A percentile compares a stretch with the other conserved stretches of the same genome.
Evolutionary conservation across 1,139 yeast species (phyloP).

Genomic region (Pichia inconspicua): DNA sequence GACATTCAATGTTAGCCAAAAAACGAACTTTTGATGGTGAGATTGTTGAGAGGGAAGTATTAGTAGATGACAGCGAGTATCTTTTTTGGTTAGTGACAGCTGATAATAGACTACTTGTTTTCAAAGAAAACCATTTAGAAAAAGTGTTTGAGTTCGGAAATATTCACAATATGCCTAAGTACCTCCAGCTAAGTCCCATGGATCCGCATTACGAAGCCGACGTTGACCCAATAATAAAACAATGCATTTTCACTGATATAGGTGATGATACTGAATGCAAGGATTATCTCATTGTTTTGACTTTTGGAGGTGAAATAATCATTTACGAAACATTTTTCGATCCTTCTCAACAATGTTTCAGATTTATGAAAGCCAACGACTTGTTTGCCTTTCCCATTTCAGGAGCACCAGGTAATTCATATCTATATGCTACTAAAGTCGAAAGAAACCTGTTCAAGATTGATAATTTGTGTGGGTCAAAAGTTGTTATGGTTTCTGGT

Average conservation of each 20-base stretch:
- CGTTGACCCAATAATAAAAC: conserved; percentile 72
- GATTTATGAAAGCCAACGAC: conserved; percentile 44
- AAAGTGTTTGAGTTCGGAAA: conserved; percentile 58
- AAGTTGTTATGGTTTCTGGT: conserved; percentile 69
- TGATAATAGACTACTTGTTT: conserved; percentile 63
- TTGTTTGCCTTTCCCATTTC: conserved; percentile 36
- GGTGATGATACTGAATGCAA: conserved; percentile 47
- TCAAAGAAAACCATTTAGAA: conserved; percentile 56
- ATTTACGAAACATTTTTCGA: conserved; percentile 55
- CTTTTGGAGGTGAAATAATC: conserved; percentile 72
- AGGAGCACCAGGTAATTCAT: conserved; percentile 76
- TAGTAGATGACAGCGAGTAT: conserved; percentile 29
- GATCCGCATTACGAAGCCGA: conserved; percentile 48
- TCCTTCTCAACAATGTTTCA: conserved; percentile 35
- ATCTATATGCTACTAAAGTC: conserved; percentile 57
- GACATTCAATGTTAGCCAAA: conserved; percentile 21
- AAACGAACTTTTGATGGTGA: conserved; percentile 22
- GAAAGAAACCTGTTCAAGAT: conserved; percentile 63
- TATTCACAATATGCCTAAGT: conserved; percentile 50
- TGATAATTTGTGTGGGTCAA: conserved; percentile 48
- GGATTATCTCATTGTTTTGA: conserved; percentile 62
- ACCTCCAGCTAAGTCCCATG: conserved; percentile 46
- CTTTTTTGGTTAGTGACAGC: conserved; percentile 67
- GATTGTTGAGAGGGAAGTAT: conserved; percentile 9
- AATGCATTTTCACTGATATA: conserved; percentile 54